Base-by-base conservation (phyloP, 1,139 yeast genomes). In the Debaryomyces sp. region DNA sequence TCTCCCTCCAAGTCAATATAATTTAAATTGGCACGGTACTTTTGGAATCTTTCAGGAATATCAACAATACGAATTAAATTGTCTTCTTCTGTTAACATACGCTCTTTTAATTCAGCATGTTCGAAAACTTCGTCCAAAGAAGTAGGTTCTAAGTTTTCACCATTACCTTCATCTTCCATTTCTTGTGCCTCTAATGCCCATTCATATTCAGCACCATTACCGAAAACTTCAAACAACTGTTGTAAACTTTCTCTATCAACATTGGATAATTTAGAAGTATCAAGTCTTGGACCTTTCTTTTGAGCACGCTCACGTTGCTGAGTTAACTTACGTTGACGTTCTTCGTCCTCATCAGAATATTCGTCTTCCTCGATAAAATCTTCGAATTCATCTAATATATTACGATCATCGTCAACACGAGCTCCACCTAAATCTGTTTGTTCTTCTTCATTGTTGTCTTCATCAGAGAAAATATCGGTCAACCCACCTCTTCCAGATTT, bases 281-380 rank as follows among this genome's bases (percentile, higher is more conserved):
- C 81, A 52, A 76, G 63, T 48, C 71, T 62, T 13, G 78, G 77
- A 3, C 75, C 76, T 50, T 63, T 62, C 53, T 65, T 66, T 53
- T 67, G 67, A 17, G 62, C 73, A 66, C 62, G 82, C 54, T 68
- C 70, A 44, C 73, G 84, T 49, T 70, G 75, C 53, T 67, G 66
- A 40, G 62, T 60, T 23, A 36, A 21, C 52, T 64, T 64, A 45
- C 66, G 66, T 47, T 69, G 67, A 13, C 68, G 62, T 22, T 70
- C 76, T 55, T 83, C 89, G 56, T 90, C 97, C 57, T 90, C 97
- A 60, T 91, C 97, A 4, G 96, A 89, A 62, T 87, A 87, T 64
- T 92, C 97, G 65, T 94, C 99, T 54, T 94, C 98, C 67, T 92
- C 99, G 59, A 94, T 94, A 71, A 94, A 94, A 65, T 92, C 99